Base-by-base conservation (phyloP, 2,329 filamentous ascomycete species). In the Septoria linicola region DNA sequence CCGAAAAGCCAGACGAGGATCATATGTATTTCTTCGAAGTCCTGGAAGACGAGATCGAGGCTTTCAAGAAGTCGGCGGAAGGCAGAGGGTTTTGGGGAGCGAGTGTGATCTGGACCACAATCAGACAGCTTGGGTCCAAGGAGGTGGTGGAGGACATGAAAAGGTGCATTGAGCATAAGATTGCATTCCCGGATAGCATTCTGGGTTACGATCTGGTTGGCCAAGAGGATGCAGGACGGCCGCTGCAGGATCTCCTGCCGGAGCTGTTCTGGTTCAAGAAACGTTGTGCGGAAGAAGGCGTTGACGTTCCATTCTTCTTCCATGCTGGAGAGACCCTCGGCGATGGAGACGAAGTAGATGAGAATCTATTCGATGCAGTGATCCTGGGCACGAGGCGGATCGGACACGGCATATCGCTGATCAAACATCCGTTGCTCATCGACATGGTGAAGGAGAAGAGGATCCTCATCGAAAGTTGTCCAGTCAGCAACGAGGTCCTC, bases 221-320 rank as follows among this genome's bases (percentile, higher is more conserved):
- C 0, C 87, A 92, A 69, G 92, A 96, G 73, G 88, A 95, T 65
- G 69, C 79, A 1, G 91, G 90, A 1, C 81, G 88, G 10, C 79
- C 89, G 0, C 80, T 96, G 20, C 77, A 80, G 23, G 87, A 93
- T 59, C 73, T 95, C 3, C 79, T 92, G 0, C 90, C 91, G 0
- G 83, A 95, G 64, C 75, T 97, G 0, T 92, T 96, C 70, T 96
- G 89, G 89, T 96, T 97, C 78, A 84, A 85, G 58, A 91, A 92
- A 69, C 82, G 86, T 62, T 96, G 90, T 68, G 80, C 82, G 0
- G 79, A 88, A 65, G 85, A 89, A 63, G 82, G 80, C 2, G 80
- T 96, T 31, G 82, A 89, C 42, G 83, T 99, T 8, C 92, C 92
- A 1, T 96, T 96, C 75, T 95, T 95, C 76, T 95, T 97, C 74